A percentile compares a stretch with the other conserved stretches of the same genome.
Evolutionary conservation across 345 rosid genomes (phyloP).

Genomic region (Syzygium aromaticum): DNA sequence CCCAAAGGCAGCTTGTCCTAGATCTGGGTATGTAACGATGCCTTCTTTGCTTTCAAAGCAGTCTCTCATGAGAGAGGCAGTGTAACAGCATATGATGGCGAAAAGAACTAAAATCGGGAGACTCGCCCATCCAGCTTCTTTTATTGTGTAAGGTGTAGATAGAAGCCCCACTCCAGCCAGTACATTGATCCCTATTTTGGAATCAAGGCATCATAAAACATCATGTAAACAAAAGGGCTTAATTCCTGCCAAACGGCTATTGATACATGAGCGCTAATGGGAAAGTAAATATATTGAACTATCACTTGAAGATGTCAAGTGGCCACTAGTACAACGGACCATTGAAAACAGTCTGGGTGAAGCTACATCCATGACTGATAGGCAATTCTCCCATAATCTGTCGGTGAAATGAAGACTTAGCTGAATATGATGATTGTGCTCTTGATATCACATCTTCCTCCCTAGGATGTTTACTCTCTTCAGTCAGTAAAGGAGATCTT

Average conservation of each 20-base stretch:
- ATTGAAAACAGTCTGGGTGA: constrained; percentile 82
- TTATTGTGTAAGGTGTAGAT: constrained; percentile 71
- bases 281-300: no score
- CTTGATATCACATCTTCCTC: constrained; percentile 41
- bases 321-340: constrained; percentile 22
- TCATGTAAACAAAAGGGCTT: background rate
- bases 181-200: constrained; percentile 54
- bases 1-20: constrained; percentile 96
- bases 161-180: constrained; percentile 94
- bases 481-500: constrained; percentile 47
- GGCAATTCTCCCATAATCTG: constrained; percentile 56
- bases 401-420: constrained; percentile 42
- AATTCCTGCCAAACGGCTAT: background rate
- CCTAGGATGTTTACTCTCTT: constrained; percentile 15
- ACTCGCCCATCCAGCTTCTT: constrained; percentile 84
- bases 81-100: constrained; percentile 66
- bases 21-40: constrained; percentile 69
- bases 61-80: constrained; percentile 70
- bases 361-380: constrained; percentile 59
- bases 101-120: constrained; percentile 43
- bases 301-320: background rate
- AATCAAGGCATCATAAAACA: background rate
- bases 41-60: constrained; percentile 83
- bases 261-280: background rate
- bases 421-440: constrained; percentile 46